These are phyloP conservation scores for Sarcodon aspratus DNA, from an alignment of 768 basidiomycete species.

Conservation along the genomic window DNA sequence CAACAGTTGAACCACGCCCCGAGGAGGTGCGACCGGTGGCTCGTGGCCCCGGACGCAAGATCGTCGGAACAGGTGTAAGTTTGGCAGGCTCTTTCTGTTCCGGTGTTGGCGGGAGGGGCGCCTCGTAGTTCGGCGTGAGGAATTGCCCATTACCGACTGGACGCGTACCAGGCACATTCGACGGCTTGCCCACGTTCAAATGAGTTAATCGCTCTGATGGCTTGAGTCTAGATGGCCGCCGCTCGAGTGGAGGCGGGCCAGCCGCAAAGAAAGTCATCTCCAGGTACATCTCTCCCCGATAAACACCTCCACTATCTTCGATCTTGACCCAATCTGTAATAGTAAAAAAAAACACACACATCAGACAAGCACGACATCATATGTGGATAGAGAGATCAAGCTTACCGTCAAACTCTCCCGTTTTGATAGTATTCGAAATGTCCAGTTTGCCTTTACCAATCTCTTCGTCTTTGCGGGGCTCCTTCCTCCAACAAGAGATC, in stretches of 20 bases:
- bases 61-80: neutral
- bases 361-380: conserved; percentile 6
- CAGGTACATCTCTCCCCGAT: conserved; percentile 79
- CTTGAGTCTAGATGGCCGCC: conserved; percentile 18
- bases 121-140: neutral
- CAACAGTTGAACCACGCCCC: neutral
- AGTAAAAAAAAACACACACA: neutral
- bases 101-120: neutral
- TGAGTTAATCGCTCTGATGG: conserved; percentile 15
- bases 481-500: conserved; percentile 74
- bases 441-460: conserved; percentile 71
- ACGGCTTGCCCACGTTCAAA: neutral
- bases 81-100: neutral
- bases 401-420: conserved; percentile 88
- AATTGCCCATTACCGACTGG: neutral
- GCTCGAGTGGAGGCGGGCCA: conserved; percentile 34
- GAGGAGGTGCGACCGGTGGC: neutral
- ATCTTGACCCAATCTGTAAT: conserved; percentile 61
- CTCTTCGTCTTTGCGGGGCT: conserved; percentile 59
- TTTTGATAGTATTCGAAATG: conserved; percentile 67
- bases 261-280: conserved; percentile 91
- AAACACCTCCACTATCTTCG: conserved; percentile 37
- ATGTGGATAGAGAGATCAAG: conserved; percentile 1
- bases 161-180: neutral
- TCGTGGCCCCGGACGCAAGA: neutral